Conservation (phyloP, 441 rosid genomes). For the Aleurites moluccanus region DNA sequence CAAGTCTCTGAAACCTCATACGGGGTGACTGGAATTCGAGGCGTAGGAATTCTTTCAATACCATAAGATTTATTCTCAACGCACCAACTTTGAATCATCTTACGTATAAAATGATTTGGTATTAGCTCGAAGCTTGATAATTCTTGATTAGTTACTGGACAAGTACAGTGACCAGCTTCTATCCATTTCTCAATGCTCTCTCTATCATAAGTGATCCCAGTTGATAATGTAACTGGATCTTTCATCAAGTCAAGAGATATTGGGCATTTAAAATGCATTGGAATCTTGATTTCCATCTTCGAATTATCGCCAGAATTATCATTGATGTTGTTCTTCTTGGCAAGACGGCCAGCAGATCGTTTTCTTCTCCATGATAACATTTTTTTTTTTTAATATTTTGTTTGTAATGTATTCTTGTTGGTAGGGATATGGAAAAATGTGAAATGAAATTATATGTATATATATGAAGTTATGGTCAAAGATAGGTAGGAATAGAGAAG, state of each 20-base stretch:
- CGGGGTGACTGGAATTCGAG: constrained; percentile 32
- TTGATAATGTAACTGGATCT: constrained; percentile 31
- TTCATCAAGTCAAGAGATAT: constrained; percentile 40
- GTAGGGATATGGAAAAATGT: not conserved
- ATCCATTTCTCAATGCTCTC: constrained; percentile 41
- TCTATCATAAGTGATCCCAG: constrained; percentile 41
- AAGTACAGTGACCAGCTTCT: constrained; percentile 28
- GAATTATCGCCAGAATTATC: not conserved
- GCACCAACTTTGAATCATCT: constrained; percentile 39
- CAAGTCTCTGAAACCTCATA: constrained; percentile 26
- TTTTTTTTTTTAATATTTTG: not conserved
- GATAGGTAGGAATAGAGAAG: not conserved
- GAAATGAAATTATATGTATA: not conserved
- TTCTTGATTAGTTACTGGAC: constrained; percentile 31
- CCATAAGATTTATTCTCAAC: constrained; percentile 30
- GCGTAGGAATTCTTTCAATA: constrained; percentile 37
- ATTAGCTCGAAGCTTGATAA: constrained; percentile 26
- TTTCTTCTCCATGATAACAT: constrained; percentile 19
- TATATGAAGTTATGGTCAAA: not conserved
- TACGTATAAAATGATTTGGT: constrained; percentile 34
- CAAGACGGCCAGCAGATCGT: not conserved
- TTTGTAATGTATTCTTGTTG: not conserved
- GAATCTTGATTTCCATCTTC: constrained; percentile 27
- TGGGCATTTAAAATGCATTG: constrained; percentile 33
- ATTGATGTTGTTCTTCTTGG: not conserved